phyloP scores from a whole-genome alignment of 176 grass and related monocot species.

The Carex pumila region DNA sequence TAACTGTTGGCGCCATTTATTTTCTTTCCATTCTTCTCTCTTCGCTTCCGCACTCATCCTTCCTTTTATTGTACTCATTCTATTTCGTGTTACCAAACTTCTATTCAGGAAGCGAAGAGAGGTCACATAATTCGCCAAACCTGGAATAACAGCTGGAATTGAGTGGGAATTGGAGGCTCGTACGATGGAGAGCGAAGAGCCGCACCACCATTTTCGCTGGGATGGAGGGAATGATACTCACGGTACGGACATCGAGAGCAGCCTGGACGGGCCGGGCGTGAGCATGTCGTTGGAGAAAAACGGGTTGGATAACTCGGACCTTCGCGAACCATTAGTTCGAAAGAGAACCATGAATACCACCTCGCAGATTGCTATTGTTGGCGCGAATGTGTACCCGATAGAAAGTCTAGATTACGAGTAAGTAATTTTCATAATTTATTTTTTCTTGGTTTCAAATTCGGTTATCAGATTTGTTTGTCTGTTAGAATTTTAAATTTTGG shows the following conservation, averaged over 20 bases:
- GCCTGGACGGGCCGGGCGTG: constrained; percentile 11
- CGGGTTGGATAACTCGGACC: constrained; percentile 24
- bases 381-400: constrained; percentile 71
- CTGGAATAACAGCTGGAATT: constrained; percentile 3
- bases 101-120: background rate
- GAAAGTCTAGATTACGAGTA: constrained; percentile 98
- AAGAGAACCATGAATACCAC: constrained; percentile 71
- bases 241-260: constrained; percentile 56
- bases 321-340: constrained; percentile 51
- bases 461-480: background rate
- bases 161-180: background rate
- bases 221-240: constrained; percentile 15
- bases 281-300: constrained; percentile 21
- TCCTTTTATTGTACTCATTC: background rate
- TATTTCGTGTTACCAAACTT: background rate
- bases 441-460: background rate
- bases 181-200: constrained; percentile 34
- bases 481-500: background rate
- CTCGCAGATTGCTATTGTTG: constrained; percentile 86
- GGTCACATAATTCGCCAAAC: background rate
- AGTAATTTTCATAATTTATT: background rate
- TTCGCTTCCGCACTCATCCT: background rate
- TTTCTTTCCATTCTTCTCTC: background rate
- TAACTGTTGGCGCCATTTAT: background rate
- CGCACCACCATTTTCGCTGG: constrained; percentile 16